Percentiles rank a stretch among this genome's conserved stretches.
phyloP scores from a whole-genome alignment of 306 rosid species.

The Corylus avellana region DNA sequence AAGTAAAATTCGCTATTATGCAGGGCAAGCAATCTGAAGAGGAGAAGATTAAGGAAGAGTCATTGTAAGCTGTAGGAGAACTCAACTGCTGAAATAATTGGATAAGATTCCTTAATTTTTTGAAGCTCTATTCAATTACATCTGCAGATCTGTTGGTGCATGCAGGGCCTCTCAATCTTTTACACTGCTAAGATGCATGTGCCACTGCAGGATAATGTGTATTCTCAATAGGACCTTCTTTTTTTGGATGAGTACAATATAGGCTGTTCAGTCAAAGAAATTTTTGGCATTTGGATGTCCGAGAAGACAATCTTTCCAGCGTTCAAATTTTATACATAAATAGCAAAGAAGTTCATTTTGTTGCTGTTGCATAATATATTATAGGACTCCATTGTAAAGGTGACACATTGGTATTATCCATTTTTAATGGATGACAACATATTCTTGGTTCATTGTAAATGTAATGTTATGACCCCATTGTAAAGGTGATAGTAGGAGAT shows the following conservation, averaged over 20 bases:
- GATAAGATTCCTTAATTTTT: background rate
- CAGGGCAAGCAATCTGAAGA: constrained; percentile 21
- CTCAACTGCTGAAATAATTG: background rate
- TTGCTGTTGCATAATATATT: background rate
- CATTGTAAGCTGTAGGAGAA: background rate
- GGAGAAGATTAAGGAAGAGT: constrained; percentile 8
- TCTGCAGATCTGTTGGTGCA: background rate
- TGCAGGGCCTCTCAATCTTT: background rate
- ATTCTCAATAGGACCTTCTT: background rate
- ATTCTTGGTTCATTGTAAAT: background rate
- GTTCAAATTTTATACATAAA: background rate
- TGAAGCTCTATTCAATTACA: background rate
- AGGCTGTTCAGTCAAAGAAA: background rate
- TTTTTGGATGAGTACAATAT: background rate
- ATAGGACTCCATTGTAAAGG: background rate
- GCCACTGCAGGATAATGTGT: background rate
- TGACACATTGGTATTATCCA: background rate
- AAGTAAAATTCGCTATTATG: background rate
- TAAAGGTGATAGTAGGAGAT: background rate
- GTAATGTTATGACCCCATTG: background rate
- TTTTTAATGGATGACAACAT: background rate
- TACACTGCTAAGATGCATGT: background rate
- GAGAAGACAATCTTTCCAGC: background rate
- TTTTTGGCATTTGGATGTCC: background rate
- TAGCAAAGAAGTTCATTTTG: background rate